A percentile compares a stretch with the other conserved stretches of the same genome.
Conservation (phyloP, 495 filamentous ascomycete genomes). For the Pseudoneurospora amorphoporcata region DNA sequence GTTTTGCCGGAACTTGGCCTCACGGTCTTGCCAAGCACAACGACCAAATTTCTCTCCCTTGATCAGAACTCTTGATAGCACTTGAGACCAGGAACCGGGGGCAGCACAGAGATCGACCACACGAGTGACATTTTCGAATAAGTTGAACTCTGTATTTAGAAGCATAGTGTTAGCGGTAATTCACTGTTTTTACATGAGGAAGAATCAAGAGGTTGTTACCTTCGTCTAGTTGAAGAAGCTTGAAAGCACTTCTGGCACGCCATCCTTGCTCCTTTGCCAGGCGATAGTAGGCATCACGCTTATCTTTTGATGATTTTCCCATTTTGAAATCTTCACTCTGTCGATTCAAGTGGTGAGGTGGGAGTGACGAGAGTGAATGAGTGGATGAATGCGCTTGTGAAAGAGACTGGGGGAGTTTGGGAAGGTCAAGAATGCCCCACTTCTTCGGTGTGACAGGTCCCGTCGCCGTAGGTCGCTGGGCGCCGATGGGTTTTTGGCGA, state of each 20-base stretch:
- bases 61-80: slow-evolving; percentile 83
- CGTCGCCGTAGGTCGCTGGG: not conserved
- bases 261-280: slow-evolving; percentile 98
- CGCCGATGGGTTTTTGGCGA: not conserved
- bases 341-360: not conserved
- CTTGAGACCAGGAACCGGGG: slow-evolving; percentile 93
- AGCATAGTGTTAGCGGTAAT: not conserved
- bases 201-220: slow-evolving; percentile 20
- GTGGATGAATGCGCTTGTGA: not conserved
- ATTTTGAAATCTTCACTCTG: slow-evolving; percentile 34
- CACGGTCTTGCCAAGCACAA: slow-evolving; percentile 73
- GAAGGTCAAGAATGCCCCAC: not conserved
- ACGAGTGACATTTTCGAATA: slow-evolving; percentile 77
- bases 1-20: slow-evolving; percentile 47
- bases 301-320: slow-evolving; percentile 98
- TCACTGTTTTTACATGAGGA: not conserved
- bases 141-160: slow-evolving; percentile 60
- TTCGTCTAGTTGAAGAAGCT: slow-evolving; percentile 90
- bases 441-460: not conserved
- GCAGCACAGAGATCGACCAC: slow-evolving; percentile 96
- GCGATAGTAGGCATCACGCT: slow-evolving; percentile 94
- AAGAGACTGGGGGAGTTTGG: not conserved
- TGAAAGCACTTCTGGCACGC: slow-evolving; percentile 93
- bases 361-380: not conserved
- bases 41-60: slow-evolving; percentile 84